These are phyloP conservation scores for Podaxis sp. DNA, from an alignment of 768 basidiomycete genomes.

Conservation along the genomic window DNA sequence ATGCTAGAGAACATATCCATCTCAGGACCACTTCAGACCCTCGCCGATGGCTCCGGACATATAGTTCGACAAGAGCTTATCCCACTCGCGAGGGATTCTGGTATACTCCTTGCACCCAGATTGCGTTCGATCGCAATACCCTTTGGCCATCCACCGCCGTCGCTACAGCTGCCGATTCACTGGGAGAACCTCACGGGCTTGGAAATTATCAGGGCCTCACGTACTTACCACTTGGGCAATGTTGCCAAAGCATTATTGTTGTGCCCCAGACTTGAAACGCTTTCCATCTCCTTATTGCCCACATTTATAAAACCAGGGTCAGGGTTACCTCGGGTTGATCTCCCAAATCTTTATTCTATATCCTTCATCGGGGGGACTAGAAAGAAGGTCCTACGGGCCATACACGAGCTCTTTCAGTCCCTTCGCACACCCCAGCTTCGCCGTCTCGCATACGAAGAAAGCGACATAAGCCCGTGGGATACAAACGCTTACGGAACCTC, in stretches of 20 bases:
- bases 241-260: not conserved
- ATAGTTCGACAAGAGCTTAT: not conserved
- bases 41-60: not conserved
- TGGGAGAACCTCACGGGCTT: not conserved
- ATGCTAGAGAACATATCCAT: not conserved
- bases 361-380: not conserved
- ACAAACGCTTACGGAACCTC: not conserved
- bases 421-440: not conserved
- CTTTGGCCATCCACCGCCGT: not conserved
- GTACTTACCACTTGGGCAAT: too few relatives aligned
- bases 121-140: not conserved
- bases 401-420: not conserved
- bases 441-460: not conserved
- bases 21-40: not conserved
- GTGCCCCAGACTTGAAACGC: too few relatives aligned
- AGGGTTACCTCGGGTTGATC: too few relatives aligned
- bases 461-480: not conserved
- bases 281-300: too few relatives aligned
- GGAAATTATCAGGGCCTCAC: too few relatives aligned
- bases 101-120: not conserved
- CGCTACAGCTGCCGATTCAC: not conserved
- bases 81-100: not conserved
- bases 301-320: too few relatives aligned
- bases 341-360: not conserved
- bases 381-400: not conserved